Percentiles rank a stretch among this genome's conserved stretches.
phyloP scores from a whole-genome alignment of 2,329 filamentous ascomycete genomes.

The Penicillium nordicum region DNA sequence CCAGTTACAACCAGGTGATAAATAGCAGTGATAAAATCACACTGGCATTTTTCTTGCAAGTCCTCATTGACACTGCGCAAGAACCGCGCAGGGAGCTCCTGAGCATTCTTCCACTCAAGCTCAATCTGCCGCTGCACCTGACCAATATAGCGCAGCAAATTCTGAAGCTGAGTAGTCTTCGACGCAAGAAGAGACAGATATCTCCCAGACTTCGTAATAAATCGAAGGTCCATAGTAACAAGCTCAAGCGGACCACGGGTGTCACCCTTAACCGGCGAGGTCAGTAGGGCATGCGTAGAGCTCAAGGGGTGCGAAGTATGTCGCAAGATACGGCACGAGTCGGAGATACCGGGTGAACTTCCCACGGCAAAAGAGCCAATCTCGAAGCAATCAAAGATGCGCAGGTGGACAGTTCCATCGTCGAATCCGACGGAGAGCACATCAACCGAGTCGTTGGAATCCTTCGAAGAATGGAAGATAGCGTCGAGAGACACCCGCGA shows the following conservation, averaged over 20 bases:
- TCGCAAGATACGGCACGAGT: conserved; percentile 44
- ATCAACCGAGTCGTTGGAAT: conserved; percentile 71
- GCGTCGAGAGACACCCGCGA: conserved; percentile 66
- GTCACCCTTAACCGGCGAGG: conserved; percentile 37
- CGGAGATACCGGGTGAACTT: conserved; percentile 37
- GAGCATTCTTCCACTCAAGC: conserved; percentile 76
- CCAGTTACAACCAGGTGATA: conserved; percentile 85
- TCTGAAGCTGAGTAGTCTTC: conserved; percentile 83
- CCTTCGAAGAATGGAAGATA: conserved; percentile 62
- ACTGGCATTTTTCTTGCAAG: conserved; percentile 62
- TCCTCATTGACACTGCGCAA: conserved; percentile 74
- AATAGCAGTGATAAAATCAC: conserved; percentile 68
- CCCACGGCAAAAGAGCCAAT: conserved; percentile 58
- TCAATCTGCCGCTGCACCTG: conserved; percentile 77
- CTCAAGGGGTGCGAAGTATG: conserved; percentile 71
- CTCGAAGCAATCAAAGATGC: conserved; percentile 80
- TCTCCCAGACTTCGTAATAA: conserved; percentile 69
- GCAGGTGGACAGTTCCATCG: conserved; percentile 69
- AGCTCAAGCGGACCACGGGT: conserved; percentile 51
- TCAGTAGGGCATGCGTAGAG: conserved; percentile 74
- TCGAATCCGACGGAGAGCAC: conserved; percentile 72
- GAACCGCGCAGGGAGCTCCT: conserved; percentile 75
- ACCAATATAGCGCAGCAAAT: conserved; percentile 77
- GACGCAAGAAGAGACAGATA: conserved; percentile 80
- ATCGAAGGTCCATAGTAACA: conserved; percentile 78